These are phyloP conservation scores for Colletotrichum agaves DNA, from an alignment of 2,329 filamentous ascomycete genomes.

Conservation along the genomic window DNA sequence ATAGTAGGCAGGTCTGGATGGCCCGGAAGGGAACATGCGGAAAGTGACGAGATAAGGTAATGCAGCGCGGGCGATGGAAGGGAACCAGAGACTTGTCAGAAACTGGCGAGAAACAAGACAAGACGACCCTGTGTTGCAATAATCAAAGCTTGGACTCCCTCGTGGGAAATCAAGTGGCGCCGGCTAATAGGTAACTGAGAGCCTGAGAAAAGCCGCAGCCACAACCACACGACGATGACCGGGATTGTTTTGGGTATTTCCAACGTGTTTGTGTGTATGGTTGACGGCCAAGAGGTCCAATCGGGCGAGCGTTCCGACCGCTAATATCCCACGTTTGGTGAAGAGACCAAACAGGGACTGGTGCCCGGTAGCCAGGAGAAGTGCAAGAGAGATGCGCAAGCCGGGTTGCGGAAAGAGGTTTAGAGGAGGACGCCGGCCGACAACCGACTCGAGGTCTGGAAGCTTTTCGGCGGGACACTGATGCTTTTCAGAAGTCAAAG, in stretches of 20 bases:
- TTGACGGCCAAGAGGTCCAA: not conserved
- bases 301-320: conserved; percentile 13
- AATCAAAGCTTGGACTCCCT: conserved; percentile 31
- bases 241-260: conserved; percentile 7
- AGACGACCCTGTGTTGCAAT: conserved; percentile 6
- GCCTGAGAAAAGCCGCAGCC: conserved; percentile 31
- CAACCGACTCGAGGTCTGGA: conserved; percentile 28
- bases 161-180: conserved; percentile 28
- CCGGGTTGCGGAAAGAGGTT: conserved; percentile 1
- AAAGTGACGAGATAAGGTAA: conserved; percentile 24
- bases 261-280: not conserved
- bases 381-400: not conserved
- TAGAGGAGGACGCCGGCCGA: conserved; percentile 8
- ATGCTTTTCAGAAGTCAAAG: conserved; percentile 36
- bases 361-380: conserved; percentile 30
- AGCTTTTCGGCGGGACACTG: conserved; percentile 27
- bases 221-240: not conserved
- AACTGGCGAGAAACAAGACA: conserved; percentile 5
- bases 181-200: conserved; percentile 6
- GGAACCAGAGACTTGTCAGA: conserved; percentile 17
- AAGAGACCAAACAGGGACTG: not conserved
- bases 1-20: conserved; percentile 8
- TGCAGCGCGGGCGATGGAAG: conserved; percentile 4
- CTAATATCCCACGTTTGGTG: conserved; percentile 26
- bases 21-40: conserved; percentile 9